Base-by-base conservation (phyloP, 1,139 yeast genomes). In the Yarrowia galli region DNA sequence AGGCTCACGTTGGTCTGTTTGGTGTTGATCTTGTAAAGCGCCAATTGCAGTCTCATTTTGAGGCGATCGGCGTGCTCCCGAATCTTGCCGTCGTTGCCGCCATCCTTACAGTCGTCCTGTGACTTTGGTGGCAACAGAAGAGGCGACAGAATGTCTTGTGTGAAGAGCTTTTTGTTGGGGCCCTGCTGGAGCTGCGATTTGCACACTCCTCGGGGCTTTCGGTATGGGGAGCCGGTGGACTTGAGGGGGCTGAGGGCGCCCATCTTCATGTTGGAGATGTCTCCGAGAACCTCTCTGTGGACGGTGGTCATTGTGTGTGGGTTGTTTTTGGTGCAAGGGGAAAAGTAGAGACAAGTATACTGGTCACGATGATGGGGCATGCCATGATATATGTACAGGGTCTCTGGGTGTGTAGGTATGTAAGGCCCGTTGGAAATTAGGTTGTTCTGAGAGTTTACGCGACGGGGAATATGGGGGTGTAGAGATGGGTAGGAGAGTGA, bases 1-100 rank as follows among this genome's bases (percentile, higher is more conserved):
- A 82, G 69, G 6, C 83, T 78, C 4, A 78, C 75, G 32, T 73
- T 75, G 1, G 81, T 78, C 74, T 87, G 89, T 72, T 86, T 82
- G 2, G 89, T 86, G 68, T 79, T 85, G 69, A 90, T 85, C 75
- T 91, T 91, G 79, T 87, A 91, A 73, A 89, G 85, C 0, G 98
- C 98, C 72, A 91, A 79, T 74, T 88, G 89, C 48, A 92, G 82
- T 73, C 93, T 86, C 73, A 87, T 81, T 75, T 88, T 88, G 74
- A 91, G 82, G 74, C 86, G 85, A 65, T 89, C 82, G 16, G 93
- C 92, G 36, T 86, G 83, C 65, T 68, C 67, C 6, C 42, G 40
- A 16, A 53, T 65, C 51, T 65, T 53, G 18, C 49, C 64, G 16
- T 58, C 64, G 32, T 25, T 42, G 51, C 40, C 51, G 6, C 40